These are phyloP conservation scores for Cryphonectria parasitica DNA, from an alignment of 2,329 filamentous ascomycete genomes.

Conservation along the genomic window DNA sequence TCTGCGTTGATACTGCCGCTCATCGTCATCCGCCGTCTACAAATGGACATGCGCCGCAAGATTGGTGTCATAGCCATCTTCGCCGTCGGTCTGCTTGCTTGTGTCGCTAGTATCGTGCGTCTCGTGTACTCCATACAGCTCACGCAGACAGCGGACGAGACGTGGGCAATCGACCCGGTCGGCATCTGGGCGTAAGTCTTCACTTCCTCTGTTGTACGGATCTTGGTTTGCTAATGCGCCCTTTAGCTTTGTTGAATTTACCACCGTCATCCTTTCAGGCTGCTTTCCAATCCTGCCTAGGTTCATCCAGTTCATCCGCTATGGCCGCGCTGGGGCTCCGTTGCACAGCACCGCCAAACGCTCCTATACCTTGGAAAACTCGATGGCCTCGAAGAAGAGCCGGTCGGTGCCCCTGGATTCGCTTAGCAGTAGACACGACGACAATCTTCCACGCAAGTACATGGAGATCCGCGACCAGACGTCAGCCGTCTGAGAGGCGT, in stretches of 20 bases:
- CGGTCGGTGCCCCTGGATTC: neutral
- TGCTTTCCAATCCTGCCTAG: neutral
- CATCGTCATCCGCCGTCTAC: neutral
- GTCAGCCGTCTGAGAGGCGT: no score
- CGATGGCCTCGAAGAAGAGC: neutral
- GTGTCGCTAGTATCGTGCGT: neutral
- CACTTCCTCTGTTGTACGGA: neutral
- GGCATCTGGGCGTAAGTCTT: constrained; percentile 1
- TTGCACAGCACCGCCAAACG: neutral
- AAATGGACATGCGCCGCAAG: constrained; percentile 3
- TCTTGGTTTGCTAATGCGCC: neutral
- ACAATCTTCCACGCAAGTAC: no score
- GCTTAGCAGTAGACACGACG: no score
- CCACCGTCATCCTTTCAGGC: neutral
- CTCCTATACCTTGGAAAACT: neutral
- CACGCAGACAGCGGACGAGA: neutral
- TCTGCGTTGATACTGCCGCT: neutral
- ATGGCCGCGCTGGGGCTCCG: neutral
- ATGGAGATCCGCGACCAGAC: no score
- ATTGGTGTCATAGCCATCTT: neutral
- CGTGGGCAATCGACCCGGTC: neutral
- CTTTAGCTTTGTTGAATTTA: neutral
- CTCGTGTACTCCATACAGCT: neutral
- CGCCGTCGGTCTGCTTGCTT: neutral
- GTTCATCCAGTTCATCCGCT: neutral